Conservation (phyloP, 441 rosid genomes). For the Eruca vesicaria region DNA sequence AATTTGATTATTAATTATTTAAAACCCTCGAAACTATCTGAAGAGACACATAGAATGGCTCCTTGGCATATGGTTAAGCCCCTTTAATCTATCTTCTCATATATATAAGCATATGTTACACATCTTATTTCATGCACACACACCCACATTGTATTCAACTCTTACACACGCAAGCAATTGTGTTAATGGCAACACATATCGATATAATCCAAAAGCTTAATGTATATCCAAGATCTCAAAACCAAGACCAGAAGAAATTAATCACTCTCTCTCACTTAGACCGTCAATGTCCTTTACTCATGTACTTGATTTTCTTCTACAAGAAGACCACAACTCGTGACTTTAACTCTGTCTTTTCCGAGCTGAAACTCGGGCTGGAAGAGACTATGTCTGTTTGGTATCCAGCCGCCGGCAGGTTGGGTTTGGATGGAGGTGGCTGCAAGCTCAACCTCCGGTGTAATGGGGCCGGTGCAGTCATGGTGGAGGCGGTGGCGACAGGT, state of each 20-base stretch:
- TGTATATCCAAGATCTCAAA: slow-evolving; percentile 41
- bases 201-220: slow-evolving; percentile 36
- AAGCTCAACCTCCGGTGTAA: slow-evolving; percentile 64
- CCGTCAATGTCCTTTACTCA: slow-evolving; percentile 64
- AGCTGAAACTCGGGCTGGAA: slow-evolving; percentile 58
- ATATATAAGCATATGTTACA: slow-evolving; percentile 23
- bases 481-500: slow-evolving; percentile 51
- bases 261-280: slow-evolving; percentile 62
- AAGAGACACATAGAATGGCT: slow-evolving; percentile 37
- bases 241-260: slow-evolving; percentile 37
- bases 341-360: slow-evolving; percentile 38
- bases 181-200: slow-evolving; percentile 36
- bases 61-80: slow-evolving; percentile 36
- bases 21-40: slow-evolving; percentile 17
- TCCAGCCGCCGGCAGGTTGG: slow-evolving; percentile 68
- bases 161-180: slow-evolving; percentile 4
- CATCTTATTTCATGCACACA: slow-evolving; percentile 26
- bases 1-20: slow-evolving; percentile 11
- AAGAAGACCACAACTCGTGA: slow-evolving; percentile 36
- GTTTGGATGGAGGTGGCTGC: slow-evolving; percentile 41
- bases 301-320: slow-evolving; percentile 70
- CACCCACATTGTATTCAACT: slow-evolving; percentile 15
- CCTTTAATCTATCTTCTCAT: slow-evolving; percentile 13
- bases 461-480: slow-evolving; percentile 52
- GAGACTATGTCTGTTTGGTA: slow-evolving; percentile 59